phyloP scores from a whole-genome alignment of 2,329 filamentous ascomycete species.

The Plectosphaerella cucumerina region DNA sequence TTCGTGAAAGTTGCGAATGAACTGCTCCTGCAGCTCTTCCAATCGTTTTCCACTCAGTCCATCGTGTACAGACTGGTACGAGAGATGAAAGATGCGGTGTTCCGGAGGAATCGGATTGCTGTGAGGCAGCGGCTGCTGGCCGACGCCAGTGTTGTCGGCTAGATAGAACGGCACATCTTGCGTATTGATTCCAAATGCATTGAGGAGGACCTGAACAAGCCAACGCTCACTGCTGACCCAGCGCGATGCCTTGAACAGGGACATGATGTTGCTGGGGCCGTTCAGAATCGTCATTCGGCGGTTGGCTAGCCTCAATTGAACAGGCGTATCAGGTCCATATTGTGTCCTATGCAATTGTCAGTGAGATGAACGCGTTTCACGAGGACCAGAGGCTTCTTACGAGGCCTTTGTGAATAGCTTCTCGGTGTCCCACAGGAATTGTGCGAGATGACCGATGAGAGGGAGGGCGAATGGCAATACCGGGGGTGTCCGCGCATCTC shows the following conservation, averaged over 20 bases:
- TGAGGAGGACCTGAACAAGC: constrained; percentile 7
- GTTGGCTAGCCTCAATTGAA: constrained; percentile 6
- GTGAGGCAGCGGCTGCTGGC: neutral
- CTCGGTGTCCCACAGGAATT: constrained; percentile 7
- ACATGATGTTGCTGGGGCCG: constrained; percentile 3
- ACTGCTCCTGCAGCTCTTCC: neutral
- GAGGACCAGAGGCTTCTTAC: constrained; percentile 2
- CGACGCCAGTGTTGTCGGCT: constrained; percentile 4
- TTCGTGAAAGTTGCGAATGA: neutral
- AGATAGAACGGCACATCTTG: constrained; percentile 4
- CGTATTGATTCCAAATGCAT: constrained; percentile 2
- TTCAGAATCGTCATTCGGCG: constrained; percentile 4
- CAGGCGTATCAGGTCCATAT: constrained; percentile 4
- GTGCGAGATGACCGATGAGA: constrained; percentile 3
- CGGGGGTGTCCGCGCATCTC: neutral
- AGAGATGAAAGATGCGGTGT: constrained; percentile 7
- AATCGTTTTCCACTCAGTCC: constrained; percentile 5
- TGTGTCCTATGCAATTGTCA: neutral
- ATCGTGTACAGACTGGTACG: constrained; percentile 1
- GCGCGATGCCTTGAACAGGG: constrained; percentile 6
- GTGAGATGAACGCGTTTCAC: neutral
- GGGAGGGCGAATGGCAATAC: constrained; percentile 5
- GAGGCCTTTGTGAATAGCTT: constrained; percentile 3
- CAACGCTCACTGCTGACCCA: constrained; percentile 5
- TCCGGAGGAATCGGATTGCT: constrained; percentile 1